These are phyloP conservation scores for Saccharomyces hybrid DNA, from an alignment of 1,139 yeast species.

Conservation along the genomic window DNA sequence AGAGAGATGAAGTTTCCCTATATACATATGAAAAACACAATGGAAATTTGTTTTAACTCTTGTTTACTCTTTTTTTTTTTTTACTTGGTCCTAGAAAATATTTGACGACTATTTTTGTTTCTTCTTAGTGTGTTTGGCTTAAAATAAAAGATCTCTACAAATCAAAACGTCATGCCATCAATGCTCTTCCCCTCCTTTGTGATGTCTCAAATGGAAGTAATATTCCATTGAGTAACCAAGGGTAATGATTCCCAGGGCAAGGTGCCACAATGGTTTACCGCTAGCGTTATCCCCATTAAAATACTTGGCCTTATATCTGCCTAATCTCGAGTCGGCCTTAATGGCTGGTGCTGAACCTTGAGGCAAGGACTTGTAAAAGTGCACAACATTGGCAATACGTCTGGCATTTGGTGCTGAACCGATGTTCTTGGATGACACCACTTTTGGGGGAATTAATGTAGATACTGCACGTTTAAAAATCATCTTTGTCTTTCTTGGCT, in stretches of 20 bases:
- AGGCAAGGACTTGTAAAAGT: slow-evolving; percentile 93
- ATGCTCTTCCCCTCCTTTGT: slow-evolving; percentile 33
- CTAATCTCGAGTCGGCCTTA: slow-evolving; percentile 50
- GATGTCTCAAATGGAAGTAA: slow-evolving; percentile 76
- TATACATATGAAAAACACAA: background rate
- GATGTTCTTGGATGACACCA: slow-evolving; percentile 91
- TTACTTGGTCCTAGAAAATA: no score
- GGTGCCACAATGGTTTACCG: slow-evolving; percentile 75
- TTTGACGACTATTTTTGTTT: no score
- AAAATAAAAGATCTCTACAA: background rate
- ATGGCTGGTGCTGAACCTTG: slow-evolving; percentile 81
- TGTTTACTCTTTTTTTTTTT: background rate
- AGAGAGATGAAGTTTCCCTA: background rate
- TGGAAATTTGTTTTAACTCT: background rate
- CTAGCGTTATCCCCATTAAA: slow-evolving; percentile 72
- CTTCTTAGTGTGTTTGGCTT: background rate
- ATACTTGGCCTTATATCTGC: slow-evolving; percentile 70
- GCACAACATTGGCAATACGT: slow-evolving; percentile 91
- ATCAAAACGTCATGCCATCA: slow-evolving; percentile 4
- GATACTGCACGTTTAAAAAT: slow-evolving; percentile 82
- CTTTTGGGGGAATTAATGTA: slow-evolving; percentile 97
- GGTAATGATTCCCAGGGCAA: slow-evolving; percentile 59
- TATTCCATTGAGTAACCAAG: slow-evolving; percentile 91
- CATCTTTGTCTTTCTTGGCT: slow-evolving; percentile 26
- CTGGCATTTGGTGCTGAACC: slow-evolving; percentile 94